Base-by-base conservation (phyloP, 495 filamentous ascomycete species). In the Lepraria neglecta region DNA sequence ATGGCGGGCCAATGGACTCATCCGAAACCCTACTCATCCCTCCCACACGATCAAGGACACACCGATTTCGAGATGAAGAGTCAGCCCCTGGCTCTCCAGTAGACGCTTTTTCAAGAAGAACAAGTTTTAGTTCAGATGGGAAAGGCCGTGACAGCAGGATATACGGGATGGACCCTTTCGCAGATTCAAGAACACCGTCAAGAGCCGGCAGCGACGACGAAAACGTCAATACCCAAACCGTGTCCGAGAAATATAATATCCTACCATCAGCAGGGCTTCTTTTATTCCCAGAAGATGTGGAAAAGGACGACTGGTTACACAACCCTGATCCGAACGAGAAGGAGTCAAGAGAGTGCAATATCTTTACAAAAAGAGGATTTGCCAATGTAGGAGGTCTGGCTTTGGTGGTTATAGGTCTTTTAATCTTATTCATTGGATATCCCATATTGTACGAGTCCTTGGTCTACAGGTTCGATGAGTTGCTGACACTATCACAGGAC, bases 231-330 rank as follows among this genome's bases (percentile, higher is more conserved):
- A 90, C 86, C 4, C 87, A 90, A 71, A 89, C 87, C 5, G 88
- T 90, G 2, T 84, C 84, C 14, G 85, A 89, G 64, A 90, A 90
- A 67, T 90, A 86, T 67, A 89, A 87, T 66, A 90, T 90, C 55
- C 78, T 84, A 72, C 87, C 87, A 3, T 87, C 84, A 7, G 82
- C 84, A 38, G 87, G 84, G 0, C 70, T 91, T 61, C 68, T 91
- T 31, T 70, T 90, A 24, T 90, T 86, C 67, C 87, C 86, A 2
- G 82, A 88, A 65, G 87, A 91, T 68, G 84, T 88, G 30, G 87
- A 91, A 71, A 87, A 89, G 65, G 88, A 90, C 70, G 88, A 91
- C 68, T 86, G 79, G 62, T 62, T 92, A 63, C 88, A 91, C 67
- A 88, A 89, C 64, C 87, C 88, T 11, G 82, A 86, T 66, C 80